Percentiles rank a stretch among this genome's conserved stretches.
phyloP scores from a whole-genome alignment of 805 yeast genomes.

The Saccharomycopsis schoenii region DNA sequence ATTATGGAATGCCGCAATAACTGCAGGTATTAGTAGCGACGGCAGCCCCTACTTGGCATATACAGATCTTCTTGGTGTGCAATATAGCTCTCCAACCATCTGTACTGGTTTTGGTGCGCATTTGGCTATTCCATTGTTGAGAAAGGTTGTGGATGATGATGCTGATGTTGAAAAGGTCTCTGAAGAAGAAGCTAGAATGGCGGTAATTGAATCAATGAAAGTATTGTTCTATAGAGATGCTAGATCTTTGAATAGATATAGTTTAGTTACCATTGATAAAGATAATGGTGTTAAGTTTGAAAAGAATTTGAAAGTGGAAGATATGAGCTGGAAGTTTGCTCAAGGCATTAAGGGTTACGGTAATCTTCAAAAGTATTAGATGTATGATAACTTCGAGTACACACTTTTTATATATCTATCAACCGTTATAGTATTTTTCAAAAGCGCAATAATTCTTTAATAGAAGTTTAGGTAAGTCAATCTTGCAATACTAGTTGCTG shows the following conservation, averaged over 20 bases:
- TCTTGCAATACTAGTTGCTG: no score
- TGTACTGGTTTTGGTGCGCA: conserved; percentile 98
- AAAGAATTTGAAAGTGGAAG: conserved; percentile 55
- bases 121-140: conserved; percentile 83
- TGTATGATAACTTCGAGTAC: not conserved
- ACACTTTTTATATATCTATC: not conserved
- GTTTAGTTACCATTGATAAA: conserved; percentile 65
- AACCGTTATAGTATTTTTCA: not conserved
- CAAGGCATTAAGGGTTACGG: conserved; percentile 86
- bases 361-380: conserved; percentile 30
- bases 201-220: conserved; percentile 83
- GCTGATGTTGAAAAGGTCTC: conserved; percentile 59
- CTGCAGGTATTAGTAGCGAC: conserved; percentile 76
- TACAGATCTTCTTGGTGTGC: conserved; percentile 86
- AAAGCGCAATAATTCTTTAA: not conserved
- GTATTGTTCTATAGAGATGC: conserved; percentile 95
- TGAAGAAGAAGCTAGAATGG: conserved; percentile 65
- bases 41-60: conserved; percentile 68
- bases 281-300: conserved; percentile 55
- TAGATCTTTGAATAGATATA: conserved; percentile 78
- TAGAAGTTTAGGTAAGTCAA: not conserved
- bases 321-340: conserved; percentile 88
- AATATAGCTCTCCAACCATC: conserved; percentile 76
- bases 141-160: conserved; percentile 74
- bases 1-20: conserved; percentile 87